These are phyloP conservation scores for Trifolium subterraneum DNA, from an alignment of 306 rosid genomes.

Conservation along the genomic window DNA sequence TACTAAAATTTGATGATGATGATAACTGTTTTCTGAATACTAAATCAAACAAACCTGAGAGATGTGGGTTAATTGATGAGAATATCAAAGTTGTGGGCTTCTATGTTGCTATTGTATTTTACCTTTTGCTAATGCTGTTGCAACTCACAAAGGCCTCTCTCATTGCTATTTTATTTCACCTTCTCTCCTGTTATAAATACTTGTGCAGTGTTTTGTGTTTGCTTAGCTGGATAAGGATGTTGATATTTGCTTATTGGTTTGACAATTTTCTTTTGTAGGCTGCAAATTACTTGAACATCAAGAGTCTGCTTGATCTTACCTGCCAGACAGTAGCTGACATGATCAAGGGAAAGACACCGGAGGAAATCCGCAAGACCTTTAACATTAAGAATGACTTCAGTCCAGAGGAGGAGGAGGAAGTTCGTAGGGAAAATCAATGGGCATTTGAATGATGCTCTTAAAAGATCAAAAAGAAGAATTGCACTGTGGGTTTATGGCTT, in stretches of 20 bases:
- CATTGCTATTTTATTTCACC: background rate
- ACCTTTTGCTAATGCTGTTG: background rate
- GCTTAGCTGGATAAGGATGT: background rate
- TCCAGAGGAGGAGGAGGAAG: conserved; percentile 84
- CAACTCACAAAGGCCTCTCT: background rate
- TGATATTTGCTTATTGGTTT: background rate
- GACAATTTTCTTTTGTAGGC: conserved; percentile 55
- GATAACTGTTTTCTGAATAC: background rate
- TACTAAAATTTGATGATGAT: background rate
- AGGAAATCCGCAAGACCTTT: conserved; percentile 78
- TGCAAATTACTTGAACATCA: conserved; percentile 82
- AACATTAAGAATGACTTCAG: conserved; percentile 81
- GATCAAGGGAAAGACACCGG: conserved; percentile 85
- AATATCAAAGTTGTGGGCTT: background rate
- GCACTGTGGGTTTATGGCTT: conserved; percentile 35
- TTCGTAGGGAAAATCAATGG: conserved; percentile 88
- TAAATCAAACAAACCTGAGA: background rate
- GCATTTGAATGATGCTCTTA: conserved; percentile 64
- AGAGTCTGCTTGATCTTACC: conserved; percentile 74
- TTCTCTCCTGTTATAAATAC: too few species aligned
- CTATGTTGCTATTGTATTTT: background rate
- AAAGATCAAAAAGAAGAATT: conserved; percentile 26
- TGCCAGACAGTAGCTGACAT: conserved; percentile 82
- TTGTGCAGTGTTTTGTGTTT: background rate
- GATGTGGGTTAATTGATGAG: background rate